A percentile compares a stretch with the other conserved stretches of the same genome.
Conservation (phyloP, 116 monocot species). For the Zostera marina region DNA sequence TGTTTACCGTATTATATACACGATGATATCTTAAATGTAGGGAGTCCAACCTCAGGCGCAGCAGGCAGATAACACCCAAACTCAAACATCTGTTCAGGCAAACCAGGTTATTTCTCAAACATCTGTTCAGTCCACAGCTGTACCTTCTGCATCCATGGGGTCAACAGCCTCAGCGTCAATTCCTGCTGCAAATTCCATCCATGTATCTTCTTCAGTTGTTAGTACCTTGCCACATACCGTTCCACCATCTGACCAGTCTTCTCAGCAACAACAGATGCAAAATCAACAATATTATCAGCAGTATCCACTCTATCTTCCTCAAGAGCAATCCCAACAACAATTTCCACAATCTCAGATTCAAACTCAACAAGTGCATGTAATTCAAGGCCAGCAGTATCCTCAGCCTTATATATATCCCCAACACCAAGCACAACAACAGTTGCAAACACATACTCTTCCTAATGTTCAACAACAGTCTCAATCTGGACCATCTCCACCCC, state of each 20-base stretch:
- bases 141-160: slow-evolving; percentile 5
- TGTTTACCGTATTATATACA: background rate
- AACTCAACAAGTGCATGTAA: slow-evolving; percentile 1
- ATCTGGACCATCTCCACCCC: slow-evolving; percentile 11
- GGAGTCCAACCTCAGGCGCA: slow-evolving; percentile 72
- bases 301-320: slow-evolving; percentile 65
- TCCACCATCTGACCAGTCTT: slow-evolving; percentile 44
- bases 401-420: slow-evolving; percentile 12
- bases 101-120: slow-evolving; percentile 19
- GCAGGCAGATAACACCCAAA: slow-evolving; percentile 26
- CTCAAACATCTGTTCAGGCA: slow-evolving; percentile 16
- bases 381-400: slow-evolving; percentile 12
- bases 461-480: slow-evolving; percentile 12
- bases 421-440: slow-evolving; percentile 5
- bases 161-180: slow-evolving; percentile 11
- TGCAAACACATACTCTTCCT: slow-evolving; percentile 10
- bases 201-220: background rate
- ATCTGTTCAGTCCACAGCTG: slow-evolving; percentile 7
- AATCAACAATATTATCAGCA: slow-evolving; percentile 85
- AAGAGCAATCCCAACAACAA: slow-evolving; percentile 64
- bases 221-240: slow-evolving; percentile 14
- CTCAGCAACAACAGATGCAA: slow-evolving; percentile 61
- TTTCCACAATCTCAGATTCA: slow-evolving; percentile 27
- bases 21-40: slow-evolving; percentile 18
- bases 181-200: slow-evolving; percentile 5